These are phyloP conservation scores for Amylostereum areolatum DNA, from an alignment of 1,284 basidiomycete species.

Conservation along the genomic window DNA sequence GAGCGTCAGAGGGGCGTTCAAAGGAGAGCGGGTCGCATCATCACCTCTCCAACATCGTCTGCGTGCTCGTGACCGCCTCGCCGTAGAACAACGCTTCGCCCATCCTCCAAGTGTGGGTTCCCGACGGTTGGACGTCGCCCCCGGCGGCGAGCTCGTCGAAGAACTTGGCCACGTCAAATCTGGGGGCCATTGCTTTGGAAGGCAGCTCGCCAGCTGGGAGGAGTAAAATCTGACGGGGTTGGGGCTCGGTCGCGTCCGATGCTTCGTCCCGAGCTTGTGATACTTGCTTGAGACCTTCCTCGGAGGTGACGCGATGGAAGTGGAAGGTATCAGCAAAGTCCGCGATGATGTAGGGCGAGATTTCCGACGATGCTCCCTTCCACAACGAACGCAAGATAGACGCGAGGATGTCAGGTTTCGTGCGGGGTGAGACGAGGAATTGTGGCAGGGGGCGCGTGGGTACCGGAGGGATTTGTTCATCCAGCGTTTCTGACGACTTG, in stretches of 20 bases:
- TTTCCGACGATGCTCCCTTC: constrained; percentile 19
- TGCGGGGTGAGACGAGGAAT: constrained; percentile 38
- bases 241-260: too few relatives aligned
- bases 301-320: constrained; percentile 40
- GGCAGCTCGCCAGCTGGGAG: constrained; percentile 38
- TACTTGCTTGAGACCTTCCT: not conserved
- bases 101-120: constrained; percentile 39
- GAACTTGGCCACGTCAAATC: constrained; percentile 50
- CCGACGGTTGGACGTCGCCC: constrained; percentile 3
- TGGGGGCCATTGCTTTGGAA: constrained; percentile 38
- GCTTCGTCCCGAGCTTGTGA: constrained; percentile 1
- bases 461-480: not conserved
- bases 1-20: constrained; percentile 3
- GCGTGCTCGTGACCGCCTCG: constrained; percentile 90
- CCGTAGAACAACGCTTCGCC: constrained; percentile 84
- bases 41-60: constrained; percentile 91
- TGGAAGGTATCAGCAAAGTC: constrained; percentile 65
- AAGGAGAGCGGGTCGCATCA: constrained; percentile 20
- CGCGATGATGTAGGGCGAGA: constrained; percentile 32
- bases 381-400: constrained; percentile 31
- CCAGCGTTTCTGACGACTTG: too few relatives aligned
- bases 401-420: constrained; percentile 29
- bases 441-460: constrained; percentile 42
- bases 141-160: constrained; percentile 28
- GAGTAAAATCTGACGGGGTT: constrained; percentile 13